Base-by-base conservation (phyloP, 306 rosid genomes). In the Neltuma alba region DNA sequence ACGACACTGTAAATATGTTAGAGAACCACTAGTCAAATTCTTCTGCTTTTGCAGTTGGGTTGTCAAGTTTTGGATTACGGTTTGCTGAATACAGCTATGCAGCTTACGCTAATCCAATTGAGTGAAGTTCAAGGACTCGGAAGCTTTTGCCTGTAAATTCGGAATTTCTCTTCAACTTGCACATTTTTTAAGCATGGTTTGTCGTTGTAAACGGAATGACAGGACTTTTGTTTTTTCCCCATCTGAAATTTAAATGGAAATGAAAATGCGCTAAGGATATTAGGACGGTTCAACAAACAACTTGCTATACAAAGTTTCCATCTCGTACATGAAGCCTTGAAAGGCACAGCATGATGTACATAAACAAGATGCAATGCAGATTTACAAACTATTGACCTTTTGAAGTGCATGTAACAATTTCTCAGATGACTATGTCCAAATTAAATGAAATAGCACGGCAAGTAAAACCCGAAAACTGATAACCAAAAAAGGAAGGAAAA, bases 331-430 rank as follows among this genome's bases (percentile, higher is more conserved):
- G 9, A 36, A 34, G 45, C 28, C 16, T 60, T 21, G 0, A n/a
- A 25, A 66, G 28, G 27, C 31, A 66, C 72, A 37, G 21, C 47
- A 21, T 54, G 21, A n/a, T 66, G 72, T 66, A 21, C 33, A 36
- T 12, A 4, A 20, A 31, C 12, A 3, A n/a, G 11, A 38, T 10
- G 12, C 31, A 21, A 66, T 21, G 13, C 1, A 25, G 72, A 64
- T 66, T 66, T 66, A 66, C 72, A 66, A 66, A 66, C 18, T n/a
- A n/a, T n/a, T 42, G 48, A 15, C 42, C 31, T 20, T 16, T 47
- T 16, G 41, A 34, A 58, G 18, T n/a, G 40, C 30, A 61, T 37
- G 34, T 23, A 1, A 81, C 54, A 66, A 75, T 34, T 67, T 55
- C 23, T 72, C 11, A 57, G 33, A 64, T 64, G 45, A 13, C 75